These are phyloP conservation scores for Sugiyamaella mastotermitis DNA, from an alignment of 805 yeast genomes.

Conservation along the genomic window DNA sequence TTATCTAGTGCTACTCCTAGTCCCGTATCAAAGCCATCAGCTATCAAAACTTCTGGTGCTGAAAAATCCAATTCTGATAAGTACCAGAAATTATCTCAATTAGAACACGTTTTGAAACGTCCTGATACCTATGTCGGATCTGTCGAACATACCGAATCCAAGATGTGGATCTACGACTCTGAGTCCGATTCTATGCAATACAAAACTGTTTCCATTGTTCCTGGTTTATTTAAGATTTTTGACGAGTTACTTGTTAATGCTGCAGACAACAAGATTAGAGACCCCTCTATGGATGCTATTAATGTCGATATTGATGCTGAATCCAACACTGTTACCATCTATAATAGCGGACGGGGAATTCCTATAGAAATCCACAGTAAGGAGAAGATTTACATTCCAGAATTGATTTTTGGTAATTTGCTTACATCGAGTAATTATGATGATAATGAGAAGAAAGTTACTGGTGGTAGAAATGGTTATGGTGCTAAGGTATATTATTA, in stretches of 20 bases:
- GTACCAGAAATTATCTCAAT: slow-evolving; percentile 89
- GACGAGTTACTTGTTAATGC: slow-evolving; percentile 97
- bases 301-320: slow-evolving; percentile 79
- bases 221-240: slow-evolving; percentile 92
- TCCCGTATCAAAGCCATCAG: slow-evolving; percentile 1
- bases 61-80: slow-evolving; percentile 49
- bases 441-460: slow-evolving; percentile 89
- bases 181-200: slow-evolving; percentile 51
- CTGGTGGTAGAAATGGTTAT: slow-evolving; percentile 98
- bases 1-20: not conserved
- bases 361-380: slow-evolving; percentile 89
- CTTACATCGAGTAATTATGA: slow-evolving; percentile 94
- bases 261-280: slow-evolving; percentile 96
- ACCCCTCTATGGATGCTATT: slow-evolving; percentile 79
- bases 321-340: slow-evolving; percentile 66
- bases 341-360: slow-evolving; percentile 92
- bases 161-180: slow-evolving; percentile 81
- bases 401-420: slow-evolving; percentile 90
- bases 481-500: slow-evolving; percentile 66
- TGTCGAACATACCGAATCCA: slow-evolving; percentile 70
- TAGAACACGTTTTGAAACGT: slow-evolving; percentile 92
- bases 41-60: slow-evolving; percentile 3
- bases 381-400: slow-evolving; percentile 91
- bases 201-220: slow-evolving; percentile 69
- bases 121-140: slow-evolving; percentile 98